Base-by-base conservation (phyloP, 345 rosid genomes). In the Eucalyptus regnans region DNA sequence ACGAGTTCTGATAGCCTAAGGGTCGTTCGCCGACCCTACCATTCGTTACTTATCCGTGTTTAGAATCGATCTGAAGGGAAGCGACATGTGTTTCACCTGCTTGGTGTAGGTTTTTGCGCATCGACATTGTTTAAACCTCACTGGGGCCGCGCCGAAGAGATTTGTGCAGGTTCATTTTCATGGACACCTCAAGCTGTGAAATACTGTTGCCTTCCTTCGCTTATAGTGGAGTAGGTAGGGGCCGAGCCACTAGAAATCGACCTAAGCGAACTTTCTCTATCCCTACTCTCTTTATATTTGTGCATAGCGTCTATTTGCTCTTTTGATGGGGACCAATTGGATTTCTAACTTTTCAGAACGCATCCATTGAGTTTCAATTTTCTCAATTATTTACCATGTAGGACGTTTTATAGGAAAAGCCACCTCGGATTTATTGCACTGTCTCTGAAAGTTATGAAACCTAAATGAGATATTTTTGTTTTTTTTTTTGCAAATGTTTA, bases 321-420 rank as follows among this genome's bases (percentile, higher is more conserved):
- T 31, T 31, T 66, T 66, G 79, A 31, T 66, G 41, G 22, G 2
- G 11, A 33, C 22, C 22, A 31, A 66, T 7, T 66, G 79, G 79
- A 66, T 2, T 31, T 66, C 12, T 8, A 23, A 9, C 29, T 56
- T 56, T 56, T 23, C 12, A 23, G 29, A 23, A 56, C 3, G 29
- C 29, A 23, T 9, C 62, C 29, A 18, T 0, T 56, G 62, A 56
- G 0, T 0, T 56, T 23, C 5, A 0, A 23, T 56, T 56, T 22
- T 56, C 29, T 56, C 62, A 56, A 56, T 23, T 56, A 56, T 23
- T 56, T 23, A 56, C 1, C 62, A 56, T 23, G 13, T 22, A 22
- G 29, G 62, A 56, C 29, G 29, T 23, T 56, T 23, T 56, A 56
- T 23, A 56, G 62, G 29, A 56, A 23, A 56, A 1, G 29, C 29